Conservation (phyloP, 2,329 filamentous ascomycete species). For the Stylonectria norvegica region DNA sequence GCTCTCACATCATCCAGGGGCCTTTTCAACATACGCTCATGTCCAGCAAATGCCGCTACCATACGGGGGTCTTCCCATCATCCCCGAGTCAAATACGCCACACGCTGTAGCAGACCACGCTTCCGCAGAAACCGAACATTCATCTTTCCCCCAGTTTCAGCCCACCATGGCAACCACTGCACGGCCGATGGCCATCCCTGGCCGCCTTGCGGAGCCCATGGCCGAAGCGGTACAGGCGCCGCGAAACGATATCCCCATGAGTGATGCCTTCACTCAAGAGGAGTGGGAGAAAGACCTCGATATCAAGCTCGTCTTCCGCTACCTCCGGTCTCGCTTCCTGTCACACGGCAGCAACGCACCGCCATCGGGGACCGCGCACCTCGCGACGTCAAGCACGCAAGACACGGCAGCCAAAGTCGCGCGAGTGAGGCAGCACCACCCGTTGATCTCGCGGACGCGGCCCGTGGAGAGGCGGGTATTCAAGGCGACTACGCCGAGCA, state of each 20-base stretch:
- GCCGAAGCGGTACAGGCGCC: constrained; percentile 18
- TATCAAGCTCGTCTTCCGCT: constrained; percentile 86
- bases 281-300: constrained; percentile 95
- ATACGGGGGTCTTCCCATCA: constrained; percentile 73
- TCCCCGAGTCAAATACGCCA: constrained; percentile 49
- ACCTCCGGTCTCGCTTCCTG: constrained; percentile 73
- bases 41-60: constrained; percentile 63
- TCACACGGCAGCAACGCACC: constrained; percentile 42
- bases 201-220: constrained; percentile 22
- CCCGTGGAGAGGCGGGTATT: constrained; percentile 54
- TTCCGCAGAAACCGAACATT: constrained; percentile 20
- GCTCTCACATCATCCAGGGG: constrained; percentile 75
- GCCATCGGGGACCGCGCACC: constrained; percentile 42
- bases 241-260: constrained; percentile 23
- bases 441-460: constrained; percentile 63
- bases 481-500: constrained; percentile 50
- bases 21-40: constrained; percentile 77
- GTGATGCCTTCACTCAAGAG: constrained; percentile 57
- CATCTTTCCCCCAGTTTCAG: constrained; percentile 40
- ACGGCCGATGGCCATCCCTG: constrained; percentile 37
- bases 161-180: constrained; percentile 42
- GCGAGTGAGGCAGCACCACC: constrained; percentile 84
- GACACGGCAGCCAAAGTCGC: constrained; percentile 74
- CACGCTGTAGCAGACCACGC: constrained; percentile 26
- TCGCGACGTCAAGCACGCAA: constrained; percentile 51